phyloP scores from a whole-genome alignment of 208 protist species.

The Trypanosoma scelopori region DNA sequence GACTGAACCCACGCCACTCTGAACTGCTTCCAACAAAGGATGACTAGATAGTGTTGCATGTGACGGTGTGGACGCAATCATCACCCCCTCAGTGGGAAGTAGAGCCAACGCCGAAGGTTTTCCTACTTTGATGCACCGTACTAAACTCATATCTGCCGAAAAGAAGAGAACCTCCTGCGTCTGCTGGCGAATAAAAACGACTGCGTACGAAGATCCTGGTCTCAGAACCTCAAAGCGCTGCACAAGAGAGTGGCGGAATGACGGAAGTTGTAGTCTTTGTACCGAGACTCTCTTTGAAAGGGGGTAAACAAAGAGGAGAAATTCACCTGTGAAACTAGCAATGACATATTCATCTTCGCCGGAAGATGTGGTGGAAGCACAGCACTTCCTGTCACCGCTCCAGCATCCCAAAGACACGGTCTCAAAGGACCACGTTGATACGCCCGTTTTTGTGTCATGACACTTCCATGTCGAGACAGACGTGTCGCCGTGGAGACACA shows the following conservation, averaged over 20 bases:
- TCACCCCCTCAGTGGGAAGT: constrained; percentile 32
- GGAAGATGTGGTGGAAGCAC: background rate
- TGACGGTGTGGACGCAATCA: constrained; percentile 33
- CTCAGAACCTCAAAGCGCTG: constrained; percentile 10
- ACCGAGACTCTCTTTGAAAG: constrained; percentile 1
- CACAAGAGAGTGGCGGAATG: constrained; percentile 1
- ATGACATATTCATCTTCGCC: constrained; percentile 19
- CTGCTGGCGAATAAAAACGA: constrained; percentile 45
- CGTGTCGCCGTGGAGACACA: background rate
- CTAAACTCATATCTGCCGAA: constrained; percentile 48
- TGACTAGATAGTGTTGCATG: constrained; percentile 31
- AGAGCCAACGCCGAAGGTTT: constrained; percentile 39
- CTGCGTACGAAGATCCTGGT: constrained; percentile 33
- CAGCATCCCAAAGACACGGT: background rate
- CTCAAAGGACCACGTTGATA: constrained; percentile 12
- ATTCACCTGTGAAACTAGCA: background rate
- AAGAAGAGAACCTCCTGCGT: constrained; percentile 53
- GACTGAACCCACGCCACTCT: constrained; percentile 54
- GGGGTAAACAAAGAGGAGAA: constrained; percentile 3
- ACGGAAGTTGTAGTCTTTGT: background rate
- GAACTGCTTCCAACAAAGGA: constrained; percentile 55
- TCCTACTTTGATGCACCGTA: constrained; percentile 48
- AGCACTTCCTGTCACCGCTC: constrained; percentile 5
- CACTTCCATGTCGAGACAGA: background rate
- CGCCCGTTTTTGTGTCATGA: background rate